A percentile compares a stretch with the other conserved stretches of the same genome.
Conservation (phyloP, 306 rosid species). For the Styphnolobium japonicum region DNA sequence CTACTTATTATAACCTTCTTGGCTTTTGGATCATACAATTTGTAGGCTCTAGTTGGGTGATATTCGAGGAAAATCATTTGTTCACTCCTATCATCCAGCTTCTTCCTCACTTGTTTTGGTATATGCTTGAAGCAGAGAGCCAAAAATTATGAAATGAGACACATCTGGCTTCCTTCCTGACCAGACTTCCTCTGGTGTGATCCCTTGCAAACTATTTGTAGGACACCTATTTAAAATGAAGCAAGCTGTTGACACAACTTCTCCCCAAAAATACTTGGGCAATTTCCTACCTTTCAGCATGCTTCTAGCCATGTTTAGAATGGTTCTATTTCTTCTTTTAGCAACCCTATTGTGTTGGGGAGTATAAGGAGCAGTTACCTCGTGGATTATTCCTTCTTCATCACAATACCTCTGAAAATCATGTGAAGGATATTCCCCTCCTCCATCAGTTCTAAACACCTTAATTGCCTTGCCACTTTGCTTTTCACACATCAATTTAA, state of each 20-base stretch:
- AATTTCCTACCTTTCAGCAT: neutral
- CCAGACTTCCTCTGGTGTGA: neutral
- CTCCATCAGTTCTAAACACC: neutral
- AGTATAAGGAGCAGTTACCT: too few species aligned
- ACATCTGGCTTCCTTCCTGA: too few species aligned
- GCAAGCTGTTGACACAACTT: neutral
- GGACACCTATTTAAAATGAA: neutral
- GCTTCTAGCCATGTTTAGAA: neutral
- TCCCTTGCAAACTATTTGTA: too few species aligned
- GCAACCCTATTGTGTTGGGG: too few species aligned
- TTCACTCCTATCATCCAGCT: neutral
- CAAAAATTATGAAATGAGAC: too few species aligned
- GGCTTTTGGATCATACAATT: neutral
- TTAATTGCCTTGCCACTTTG: neutral
- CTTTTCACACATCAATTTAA: too few species aligned
- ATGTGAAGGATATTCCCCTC: neutral
- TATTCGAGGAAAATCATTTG: neutral
- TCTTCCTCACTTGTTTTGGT: neutral
- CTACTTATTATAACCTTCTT: neutral
- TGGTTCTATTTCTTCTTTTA: neutral
- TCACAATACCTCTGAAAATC: neutral
- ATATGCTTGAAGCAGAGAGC: too few species aligned
- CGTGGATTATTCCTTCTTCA: neutral
- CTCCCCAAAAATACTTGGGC: neutral
- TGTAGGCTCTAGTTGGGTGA: neutral